Evolutionary conservation across 164 flowering plant species (phyloP), one percentile per base, ranked within the genome.

Genomic region (Chimonanthus praecox): DNA sequence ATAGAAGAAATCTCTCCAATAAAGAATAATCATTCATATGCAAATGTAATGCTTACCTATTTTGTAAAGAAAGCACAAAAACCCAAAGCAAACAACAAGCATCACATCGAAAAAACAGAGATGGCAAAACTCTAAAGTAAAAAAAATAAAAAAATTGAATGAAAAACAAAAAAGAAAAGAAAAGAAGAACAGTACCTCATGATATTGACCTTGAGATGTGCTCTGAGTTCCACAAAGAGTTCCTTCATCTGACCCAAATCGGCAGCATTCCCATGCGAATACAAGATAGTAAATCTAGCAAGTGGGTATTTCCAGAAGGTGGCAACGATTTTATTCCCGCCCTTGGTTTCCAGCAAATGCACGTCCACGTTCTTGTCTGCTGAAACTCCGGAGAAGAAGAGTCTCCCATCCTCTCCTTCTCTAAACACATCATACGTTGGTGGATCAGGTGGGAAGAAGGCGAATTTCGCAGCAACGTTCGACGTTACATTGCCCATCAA

Each of bases 201-300:
- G 66, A 94, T 88, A 72, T 94, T 92, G 79, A 94, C 94, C 43
- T 97, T 86, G 3, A 94, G 88, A 68, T 92, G 97, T 16, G 97
- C 92, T 81, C 98, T 85, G 78, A 94, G 97, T 88, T 94, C 98
- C 73, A 88, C 78, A 79, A 94, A 94, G 60, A 94, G 93, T 83
- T 92, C 98, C 61, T 75, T 81, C 97, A 94, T 94, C 83, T 94
- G 98, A 13, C 98, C 98, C 79, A 94, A 79, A 78, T 94, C 98
- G 4, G 98, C 98, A 45, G 98, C 98, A 72, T 94, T 94, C 1
- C 98, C 98, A 82, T 94, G 98, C 20, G 98, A 94, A 72, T 94
- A 94, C 78, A 94, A 74, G 20, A 94, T 33, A 5, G 98, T 94
- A 76, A 92, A 88, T 70, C 90, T 82, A 8, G 88, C 98, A 81